A percentile compares a stretch with the other conserved stretches of the same genome.
These are phyloP conservation scores for Basipetospora chlamydospora DNA, from an alignment of 2,329 filamentous ascomycete genomes.

Conservation along the genomic window DNA sequence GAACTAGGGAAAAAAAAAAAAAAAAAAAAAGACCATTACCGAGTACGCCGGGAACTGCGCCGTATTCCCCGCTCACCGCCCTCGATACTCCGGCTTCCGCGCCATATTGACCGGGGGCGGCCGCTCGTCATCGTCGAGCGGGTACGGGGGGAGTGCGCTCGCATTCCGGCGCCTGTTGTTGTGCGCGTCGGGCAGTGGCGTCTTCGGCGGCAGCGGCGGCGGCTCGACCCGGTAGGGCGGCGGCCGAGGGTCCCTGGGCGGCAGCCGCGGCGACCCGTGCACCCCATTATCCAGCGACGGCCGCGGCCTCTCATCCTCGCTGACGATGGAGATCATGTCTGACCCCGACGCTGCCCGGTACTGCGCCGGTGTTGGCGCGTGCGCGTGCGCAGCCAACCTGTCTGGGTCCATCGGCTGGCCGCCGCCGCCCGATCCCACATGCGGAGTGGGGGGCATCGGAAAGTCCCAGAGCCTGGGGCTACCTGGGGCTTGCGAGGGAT, in stretches of 20 bases:
- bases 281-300: conserved; percentile 4
- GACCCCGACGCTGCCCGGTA: conserved; percentile 42
- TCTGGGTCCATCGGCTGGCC: conserved; percentile 28
- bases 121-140: conserved; percentile 59
- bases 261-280: not conserved
- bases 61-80: conserved; percentile 15
- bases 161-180: conserved; percentile 9
- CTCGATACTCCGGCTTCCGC: conserved; percentile 62
- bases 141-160: conserved; percentile 53
- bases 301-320: conserved; percentile 41
- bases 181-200: conserved; percentile 45
- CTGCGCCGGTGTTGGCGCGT: conserved; percentile 43
- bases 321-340: conserved; percentile 55
- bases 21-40: no score
- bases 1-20: no score
- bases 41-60: no score
- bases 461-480: conserved; percentile 4
- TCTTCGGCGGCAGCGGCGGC: conserved; percentile 65
- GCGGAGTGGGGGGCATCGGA: no score
- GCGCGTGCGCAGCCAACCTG: conserved; percentile 39
- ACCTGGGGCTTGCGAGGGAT: conserved; percentile 23
- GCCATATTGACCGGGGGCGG: conserved; percentile 77
- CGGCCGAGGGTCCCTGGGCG: conserved; percentile 11
- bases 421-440: no score
- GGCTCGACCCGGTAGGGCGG: conserved; percentile 33